phyloP scores from a whole-genome alignment of 768 basidiomycete genomes.

The Trametes villosa region DNA sequence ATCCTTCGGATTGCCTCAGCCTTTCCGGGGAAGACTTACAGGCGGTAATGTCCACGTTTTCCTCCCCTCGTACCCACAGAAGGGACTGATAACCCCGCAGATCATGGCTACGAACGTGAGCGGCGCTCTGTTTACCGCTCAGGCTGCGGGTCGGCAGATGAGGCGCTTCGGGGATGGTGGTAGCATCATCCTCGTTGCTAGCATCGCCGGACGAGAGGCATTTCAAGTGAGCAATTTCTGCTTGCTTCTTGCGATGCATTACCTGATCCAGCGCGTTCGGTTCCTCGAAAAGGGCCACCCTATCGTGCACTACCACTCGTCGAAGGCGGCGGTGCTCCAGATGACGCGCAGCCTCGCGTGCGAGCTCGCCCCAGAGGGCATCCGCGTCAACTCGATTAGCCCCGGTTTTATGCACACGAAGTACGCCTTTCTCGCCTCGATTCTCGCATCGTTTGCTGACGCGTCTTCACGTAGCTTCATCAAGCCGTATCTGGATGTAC shows the following conservation, averaged over 20 bases:
- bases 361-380: conserved; percentile 63
- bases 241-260: background rate
- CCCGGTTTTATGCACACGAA: conserved; percentile 67
- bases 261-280: too few relatives aligned
- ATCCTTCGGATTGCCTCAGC: conserved; percentile 58
- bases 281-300: too few relatives aligned
- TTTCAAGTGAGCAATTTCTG: background rate
- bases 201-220: conserved; percentile 40
- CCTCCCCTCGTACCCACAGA: too few relatives aligned
- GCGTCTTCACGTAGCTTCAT: too few relatives aligned
- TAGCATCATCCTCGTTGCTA: conserved; percentile 46
- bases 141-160: conserved; percentile 41
- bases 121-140: conserved; percentile 39
- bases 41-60: conserved; percentile 43
- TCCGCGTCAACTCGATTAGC: conserved; percentile 74
- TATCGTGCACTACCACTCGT: conserved; percentile 77
- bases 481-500: too few relatives aligned
- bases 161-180: conserved; percentile 37
- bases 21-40: conserved; percentile 64
- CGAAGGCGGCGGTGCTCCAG: conserved; percentile 74
- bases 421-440: background rate
- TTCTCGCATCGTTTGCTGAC: background rate
- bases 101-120: conserved; percentile 66
- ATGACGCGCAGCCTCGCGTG: conserved; percentile 81
- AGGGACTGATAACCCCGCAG: too few relatives aligned